Evolutionary conservation across 148 eudicot species (phyloP).

Genomic region (Polygonum maritimum): DNA sequence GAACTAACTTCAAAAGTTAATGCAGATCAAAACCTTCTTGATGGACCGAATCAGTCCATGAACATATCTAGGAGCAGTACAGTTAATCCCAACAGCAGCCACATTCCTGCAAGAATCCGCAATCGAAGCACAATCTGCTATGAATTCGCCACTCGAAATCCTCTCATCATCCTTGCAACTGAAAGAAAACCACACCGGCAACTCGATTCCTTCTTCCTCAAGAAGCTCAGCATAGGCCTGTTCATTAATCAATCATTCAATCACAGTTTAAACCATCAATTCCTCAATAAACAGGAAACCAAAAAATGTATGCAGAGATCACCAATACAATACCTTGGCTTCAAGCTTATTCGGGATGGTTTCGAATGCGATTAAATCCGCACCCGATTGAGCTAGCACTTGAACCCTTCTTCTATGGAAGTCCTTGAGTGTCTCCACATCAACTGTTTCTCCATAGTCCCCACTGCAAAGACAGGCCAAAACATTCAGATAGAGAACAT

Average conservation of each 20-base stretch:
- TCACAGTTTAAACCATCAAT: neutral
- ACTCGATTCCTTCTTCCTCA: conserved; percentile 46
- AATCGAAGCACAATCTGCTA: conserved; percentile 48
- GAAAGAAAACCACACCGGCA: conserved; percentile 71
- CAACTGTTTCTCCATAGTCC: conserved; percentile 35
- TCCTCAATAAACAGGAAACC: neutral
- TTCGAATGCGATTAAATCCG: conserved; percentile 64
- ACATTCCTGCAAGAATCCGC: conserved; percentile 45
- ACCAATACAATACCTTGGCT: conserved; percentile 35
- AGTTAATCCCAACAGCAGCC: conserved; percentile 59
- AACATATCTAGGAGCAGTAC: conserved; percentile 59
- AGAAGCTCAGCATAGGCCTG: conserved; percentile 65
- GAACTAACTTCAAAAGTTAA: neutral
- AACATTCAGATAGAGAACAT: neutral
- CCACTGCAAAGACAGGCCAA: conserved; percentile 29
- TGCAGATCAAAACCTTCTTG: conserved; percentile 27
- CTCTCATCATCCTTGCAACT: conserved; percentile 39
- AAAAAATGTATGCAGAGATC: neutral
- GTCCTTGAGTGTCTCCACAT: conserved; percentile 37
- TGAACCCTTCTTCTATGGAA: conserved; percentile 66
- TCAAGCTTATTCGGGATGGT: conserved; percentile 64
- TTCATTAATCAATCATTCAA: neutral
- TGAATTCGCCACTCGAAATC: conserved; percentile 44
- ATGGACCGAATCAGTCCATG: conserved; percentile 37
- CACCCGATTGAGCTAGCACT: conserved; percentile 50